A percentile compares a stretch with the other conserved stretches of the same genome.
phyloP scores from a whole-genome alignment of 2,329 filamentous ascomycete genomes.

The Teratosphaeria pseudoeucalypti region DNA sequence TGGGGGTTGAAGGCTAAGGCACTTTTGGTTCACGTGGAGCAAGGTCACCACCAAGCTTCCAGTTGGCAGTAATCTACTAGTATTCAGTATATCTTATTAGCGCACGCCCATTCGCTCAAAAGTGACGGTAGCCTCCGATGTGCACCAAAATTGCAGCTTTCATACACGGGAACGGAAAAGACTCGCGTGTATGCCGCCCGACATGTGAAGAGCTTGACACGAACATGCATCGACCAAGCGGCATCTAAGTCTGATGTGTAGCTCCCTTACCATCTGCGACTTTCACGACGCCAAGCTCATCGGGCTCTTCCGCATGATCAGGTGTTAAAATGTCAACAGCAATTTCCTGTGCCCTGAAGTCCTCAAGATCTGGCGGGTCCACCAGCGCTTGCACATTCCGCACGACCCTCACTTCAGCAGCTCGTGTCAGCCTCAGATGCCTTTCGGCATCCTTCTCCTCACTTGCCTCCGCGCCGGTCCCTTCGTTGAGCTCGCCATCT shows the following conservation, averaged over 20 bases:
- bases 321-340: conserved; percentile 2
- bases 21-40: neutral
- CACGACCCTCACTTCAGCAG: conserved; percentile 78
- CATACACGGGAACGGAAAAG: neutral
- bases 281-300: neutral
- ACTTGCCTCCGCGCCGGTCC: conserved; percentile 31
- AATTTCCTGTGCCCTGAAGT: conserved; percentile 45
- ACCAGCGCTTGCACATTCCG: conserved; percentile 61
- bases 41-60: neutral
- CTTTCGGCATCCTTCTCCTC: conserved; percentile 44
- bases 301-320: neutral
- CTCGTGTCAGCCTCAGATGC: conserved; percentile 64
- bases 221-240: neutral
- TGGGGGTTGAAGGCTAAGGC: neutral
- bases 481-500: conserved; percentile 34
- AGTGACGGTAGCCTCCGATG: neutral
- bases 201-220: neutral
- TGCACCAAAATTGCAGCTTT: neutral
- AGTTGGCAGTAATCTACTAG: neutral
- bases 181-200: neutral
- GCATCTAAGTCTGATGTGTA: neutral
- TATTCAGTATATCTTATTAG: neutral
- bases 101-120: neutral
- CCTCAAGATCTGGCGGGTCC: conserved; percentile 54
- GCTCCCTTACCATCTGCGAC: neutral